These are phyloP conservation scores for Artemisia annua DNA, from an alignment of 129 eudicot genomes.

Conservation along the genomic window DNA sequence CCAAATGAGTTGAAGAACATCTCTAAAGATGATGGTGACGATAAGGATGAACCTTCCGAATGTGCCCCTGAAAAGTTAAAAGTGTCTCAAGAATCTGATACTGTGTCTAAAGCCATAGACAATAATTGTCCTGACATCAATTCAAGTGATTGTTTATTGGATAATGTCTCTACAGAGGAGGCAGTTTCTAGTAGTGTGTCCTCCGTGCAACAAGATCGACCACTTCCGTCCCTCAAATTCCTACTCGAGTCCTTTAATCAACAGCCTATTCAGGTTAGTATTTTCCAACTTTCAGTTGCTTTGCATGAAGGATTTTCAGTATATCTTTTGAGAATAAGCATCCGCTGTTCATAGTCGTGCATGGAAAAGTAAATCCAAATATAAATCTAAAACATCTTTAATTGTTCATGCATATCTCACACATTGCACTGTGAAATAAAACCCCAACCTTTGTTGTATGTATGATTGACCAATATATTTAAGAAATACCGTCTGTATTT, in stretches of 20 bases:
- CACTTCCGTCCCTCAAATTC: constrained; percentile 51
- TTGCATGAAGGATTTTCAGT: neutral
- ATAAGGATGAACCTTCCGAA: constrained; percentile 26
- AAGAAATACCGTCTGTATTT: neutral
- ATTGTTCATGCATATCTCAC: neutral
- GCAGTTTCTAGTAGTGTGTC: constrained; percentile 22
- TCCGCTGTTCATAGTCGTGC: neutral
- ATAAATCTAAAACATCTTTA: neutral
- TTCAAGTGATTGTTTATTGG: constrained; percentile 15
- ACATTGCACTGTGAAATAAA: no score
- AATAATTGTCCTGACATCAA: constrained; percentile 17
- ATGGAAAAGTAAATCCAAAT: neutral
- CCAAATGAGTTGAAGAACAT: constrained; percentile 17
- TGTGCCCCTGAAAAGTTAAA: constrained; percentile 16
- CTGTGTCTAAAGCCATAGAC: constrained; percentile 21
- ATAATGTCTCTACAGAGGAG: constrained; percentile 22
- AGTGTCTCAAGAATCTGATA: constrained; percentile 27
- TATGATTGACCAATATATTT: neutral
- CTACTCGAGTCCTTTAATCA: constrained; percentile 40
- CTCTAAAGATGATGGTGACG: constrained; percentile 21
- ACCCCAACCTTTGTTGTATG: neutral
- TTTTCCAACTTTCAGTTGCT: constrained; percentile 8
- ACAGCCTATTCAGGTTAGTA: constrained; percentile 53
- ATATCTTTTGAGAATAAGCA: neutral
- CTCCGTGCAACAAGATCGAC: constrained; percentile 32